Conservation (phyloP, 805 yeast species). For the Saturnispora serradocipensis region DNA sequence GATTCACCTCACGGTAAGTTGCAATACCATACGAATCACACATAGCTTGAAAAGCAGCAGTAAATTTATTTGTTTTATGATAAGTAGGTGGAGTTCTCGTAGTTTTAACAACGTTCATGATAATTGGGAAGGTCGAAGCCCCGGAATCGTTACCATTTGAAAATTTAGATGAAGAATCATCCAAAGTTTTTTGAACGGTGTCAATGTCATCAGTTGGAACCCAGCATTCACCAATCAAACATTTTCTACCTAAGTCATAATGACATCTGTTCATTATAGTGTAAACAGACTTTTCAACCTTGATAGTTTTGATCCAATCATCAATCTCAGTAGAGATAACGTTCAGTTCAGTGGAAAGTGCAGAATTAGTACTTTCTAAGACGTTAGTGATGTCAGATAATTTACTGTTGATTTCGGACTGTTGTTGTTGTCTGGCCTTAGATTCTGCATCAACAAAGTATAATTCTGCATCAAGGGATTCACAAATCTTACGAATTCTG, state of each 20-base stretch:
- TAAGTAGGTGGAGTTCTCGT: constrained; percentile 88
- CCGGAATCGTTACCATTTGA: constrained; percentile 13
- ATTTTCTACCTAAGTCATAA: constrained; percentile 56
- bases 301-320: constrained; percentile 45
- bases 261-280: constrained; percentile 56
- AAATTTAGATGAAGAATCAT: constrained; percentile 28
- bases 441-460: constrained; percentile 47
- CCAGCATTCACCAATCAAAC: constrained; percentile 71
- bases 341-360: constrained; percentile 55
- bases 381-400: constrained; percentile 44
- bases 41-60: constrained; percentile 85
- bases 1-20: constrained; percentile 88
- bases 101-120: constrained; percentile 54
- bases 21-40: constrained; percentile 95
- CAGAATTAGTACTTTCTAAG: constrained; percentile 38
- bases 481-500: constrained; percentile 75
- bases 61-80: constrained; percentile 91
- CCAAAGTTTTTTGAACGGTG: constrained; percentile 36
- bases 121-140: constrained; percentile 23
- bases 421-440: constrained; percentile 30
- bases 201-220: constrained; percentile 48
- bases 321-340: constrained; percentile 55
- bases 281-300: constrained; percentile 50
- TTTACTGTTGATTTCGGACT: constrained; percentile 37
- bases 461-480: constrained; percentile 78